Conservation (phyloP, 177 flowering plant species). For the Vitis hybrid region DNA sequence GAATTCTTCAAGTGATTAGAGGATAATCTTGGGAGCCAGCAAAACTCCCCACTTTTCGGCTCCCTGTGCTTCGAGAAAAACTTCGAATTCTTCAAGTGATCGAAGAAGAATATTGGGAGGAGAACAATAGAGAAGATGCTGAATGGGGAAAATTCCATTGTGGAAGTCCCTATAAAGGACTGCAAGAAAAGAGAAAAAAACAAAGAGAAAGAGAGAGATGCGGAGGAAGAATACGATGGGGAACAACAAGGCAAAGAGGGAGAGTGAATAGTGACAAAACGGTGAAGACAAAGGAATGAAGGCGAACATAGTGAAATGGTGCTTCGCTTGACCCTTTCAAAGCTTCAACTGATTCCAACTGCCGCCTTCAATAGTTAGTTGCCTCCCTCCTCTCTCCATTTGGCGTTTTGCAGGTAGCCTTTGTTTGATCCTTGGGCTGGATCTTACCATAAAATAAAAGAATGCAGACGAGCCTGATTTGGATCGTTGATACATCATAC, state of each 20-base stretch:
- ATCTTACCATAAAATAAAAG: too few relatives aligned
- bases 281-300: constrained; percentile 13
- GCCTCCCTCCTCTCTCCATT: too few relatives aligned
- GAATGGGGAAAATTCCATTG: constrained; percentile 9
- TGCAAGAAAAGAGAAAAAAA: neutral
- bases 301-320: constrained; percentile 1
- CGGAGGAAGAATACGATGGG: constrained; percentile 3
- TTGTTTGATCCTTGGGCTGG: too few relatives aligned
- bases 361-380: constrained; percentile 10
- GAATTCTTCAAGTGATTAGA: too few relatives aligned
- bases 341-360: neutral
- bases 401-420: too few relatives aligned
- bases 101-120: neutral
- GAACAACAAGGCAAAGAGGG: constrained; percentile 8
- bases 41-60: neutral
- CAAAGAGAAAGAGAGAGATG: constrained; percentile 2
- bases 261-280: constrained; percentile 9
- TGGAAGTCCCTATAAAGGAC: constrained; percentile 7
- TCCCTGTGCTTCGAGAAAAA: neutral
- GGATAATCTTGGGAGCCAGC: too few relatives aligned
- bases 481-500: too few relatives aligned
- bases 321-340: neutral
- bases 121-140: constrained; percentile 11
- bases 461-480: too few relatives aligned
- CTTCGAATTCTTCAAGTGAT: neutral